A percentile compares a stretch with the other conserved stretches of the same genome.
Conservation (phyloP, 768 basidiomycete species). For the Mycena indigotica region DNA sequence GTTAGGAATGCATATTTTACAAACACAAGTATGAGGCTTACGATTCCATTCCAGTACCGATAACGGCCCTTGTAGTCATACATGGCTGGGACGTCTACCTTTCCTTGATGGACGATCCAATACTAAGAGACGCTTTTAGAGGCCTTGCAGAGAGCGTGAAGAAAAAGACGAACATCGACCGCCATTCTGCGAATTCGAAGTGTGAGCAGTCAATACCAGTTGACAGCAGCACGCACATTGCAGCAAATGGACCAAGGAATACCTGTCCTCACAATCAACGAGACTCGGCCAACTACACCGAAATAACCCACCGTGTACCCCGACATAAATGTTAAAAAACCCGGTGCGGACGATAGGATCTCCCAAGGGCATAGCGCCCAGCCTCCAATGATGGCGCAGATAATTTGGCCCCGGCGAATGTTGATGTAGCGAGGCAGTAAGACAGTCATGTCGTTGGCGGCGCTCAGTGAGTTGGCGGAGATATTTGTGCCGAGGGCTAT, state of each 20-base stretch:
- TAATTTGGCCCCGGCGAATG: constrained; percentile 74
- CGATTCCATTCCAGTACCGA: constrained; percentile 73
- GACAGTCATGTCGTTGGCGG: constrained; percentile 87
- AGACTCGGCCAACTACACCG: too few relatives aligned
- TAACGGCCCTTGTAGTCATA: constrained; percentile 81
- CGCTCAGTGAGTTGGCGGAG: constrained; percentile 71
- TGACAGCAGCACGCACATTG: constrained; percentile 61
- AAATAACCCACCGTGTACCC: constrained; percentile 48
- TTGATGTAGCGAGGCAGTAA: constrained; percentile 77
- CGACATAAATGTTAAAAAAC: constrained; percentile 60
- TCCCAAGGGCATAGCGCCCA: constrained; percentile 91
- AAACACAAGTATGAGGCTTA: constrained; percentile 37
- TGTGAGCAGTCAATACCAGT: too few relatives aligned
- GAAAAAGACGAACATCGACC: constrained; percentile 44
- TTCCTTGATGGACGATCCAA: constrained; percentile 73
- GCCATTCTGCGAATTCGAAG: constrained; percentile 45
- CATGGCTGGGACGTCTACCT: constrained; percentile 82
- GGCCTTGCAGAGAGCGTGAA: too few relatives aligned
- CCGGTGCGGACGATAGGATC: constrained; percentile 61
- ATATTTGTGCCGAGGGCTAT: constrained; percentile 65
- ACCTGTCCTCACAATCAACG: too few relatives aligned
- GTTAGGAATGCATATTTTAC: background rate
- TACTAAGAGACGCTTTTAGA: too few relatives aligned
- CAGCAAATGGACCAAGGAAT: constrained; percentile 84
- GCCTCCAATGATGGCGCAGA: constrained; percentile 81